Conservation (phyloP, 768 basidiomycete species). For the Phylloporus sp. region DNA sequence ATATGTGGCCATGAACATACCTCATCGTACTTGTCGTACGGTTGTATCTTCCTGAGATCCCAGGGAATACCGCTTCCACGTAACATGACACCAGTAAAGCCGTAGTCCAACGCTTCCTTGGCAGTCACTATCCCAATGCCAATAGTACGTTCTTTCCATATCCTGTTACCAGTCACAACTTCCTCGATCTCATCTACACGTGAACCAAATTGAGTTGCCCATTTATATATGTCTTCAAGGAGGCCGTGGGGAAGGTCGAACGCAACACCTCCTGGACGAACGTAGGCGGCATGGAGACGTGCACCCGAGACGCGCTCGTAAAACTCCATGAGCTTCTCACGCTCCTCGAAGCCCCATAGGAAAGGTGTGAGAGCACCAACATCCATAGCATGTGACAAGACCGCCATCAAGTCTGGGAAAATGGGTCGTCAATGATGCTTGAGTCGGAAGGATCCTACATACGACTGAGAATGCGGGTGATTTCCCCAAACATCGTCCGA, state of each 20-base stretch:
- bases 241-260: slow-evolving; percentile 98
- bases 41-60: slow-evolving; percentile 88
- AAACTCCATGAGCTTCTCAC: slow-evolving; percentile 99
- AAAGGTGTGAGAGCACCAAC: slow-evolving; percentile 98
- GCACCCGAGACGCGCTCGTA: slow-evolving; percentile 99
- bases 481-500: slow-evolving; percentile 93
- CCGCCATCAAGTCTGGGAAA: slow-evolving; percentile 83
- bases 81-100: slow-evolving; percentile 96
- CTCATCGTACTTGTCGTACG: slow-evolving; percentile 97
- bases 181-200: slow-evolving; percentile 97
- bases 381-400: slow-evolving; percentile 94
- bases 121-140: slow-evolving; percentile 90
- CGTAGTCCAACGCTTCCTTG: slow-evolving; percentile 86
- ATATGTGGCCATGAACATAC: slow-evolving; percentile 33
- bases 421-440: background rate
- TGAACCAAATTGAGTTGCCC: slow-evolving; percentile 91
- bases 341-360: slow-evolving; percentile 99
- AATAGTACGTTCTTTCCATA: slow-evolving; percentile 95
- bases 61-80: slow-evolving; percentile 91
- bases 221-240: slow-evolving; percentile 97
- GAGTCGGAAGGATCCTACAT: slow-evolving; percentile 26
- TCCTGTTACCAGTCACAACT: slow-evolving; percentile 94
- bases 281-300: slow-evolving; percentile 95
- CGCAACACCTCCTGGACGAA: slow-evolving; percentile 95
- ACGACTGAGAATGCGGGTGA: slow-evolving; percentile 95